A percentile compares a stretch with the other conserved stretches of the same genome.
Evolutionary conservation across 2,329 filamentous ascomycete species (phyloP).

Genomic region (Cadophora gregata): DNA sequence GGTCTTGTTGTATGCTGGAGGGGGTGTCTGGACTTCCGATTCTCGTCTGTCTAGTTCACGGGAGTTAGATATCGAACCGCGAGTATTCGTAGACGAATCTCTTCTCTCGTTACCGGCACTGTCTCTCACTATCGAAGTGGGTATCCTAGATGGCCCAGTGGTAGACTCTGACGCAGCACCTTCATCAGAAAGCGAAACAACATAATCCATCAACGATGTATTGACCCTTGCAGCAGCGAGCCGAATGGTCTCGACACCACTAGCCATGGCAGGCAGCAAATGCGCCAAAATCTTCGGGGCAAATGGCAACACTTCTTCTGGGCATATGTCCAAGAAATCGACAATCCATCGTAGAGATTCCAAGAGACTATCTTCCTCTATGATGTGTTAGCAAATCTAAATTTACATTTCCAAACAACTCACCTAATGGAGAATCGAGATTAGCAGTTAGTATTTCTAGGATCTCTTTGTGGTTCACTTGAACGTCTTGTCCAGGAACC

Average conservation of each 20-base stretch:
- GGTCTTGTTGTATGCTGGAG: constrained; percentile 43
- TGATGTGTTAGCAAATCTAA: constrained; percentile 28
- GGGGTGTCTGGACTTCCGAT: constrained; percentile 57
- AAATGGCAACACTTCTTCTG: constrained; percentile 93
- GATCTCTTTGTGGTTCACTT: constrained; percentile 91
- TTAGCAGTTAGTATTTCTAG: constrained; percentile 90
- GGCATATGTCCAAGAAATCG: constrained; percentile 94
- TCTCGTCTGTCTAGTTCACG: constrained; percentile 59
- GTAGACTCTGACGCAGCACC: constrained; percentile 51
- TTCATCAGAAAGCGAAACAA: constrained; percentile 84
- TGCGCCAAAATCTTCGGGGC: constrained; percentile 91
- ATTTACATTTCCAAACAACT: constrained; percentile 31
- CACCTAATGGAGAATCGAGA: constrained; percentile 81
- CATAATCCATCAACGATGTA: constrained; percentile 88
- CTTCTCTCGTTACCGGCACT: constrained; percentile 41
- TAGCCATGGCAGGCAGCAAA: constrained; percentile 92
- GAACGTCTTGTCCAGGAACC: constrained; percentile 96
- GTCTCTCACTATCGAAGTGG: constrained; percentile 48
- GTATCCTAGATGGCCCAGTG: constrained; percentile 48
- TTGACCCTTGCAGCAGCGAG: constrained; percentile 91
- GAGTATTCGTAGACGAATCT: constrained; percentile 42
- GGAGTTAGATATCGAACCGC: constrained; percentile 49
- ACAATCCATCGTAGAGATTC: constrained; percentile 96
- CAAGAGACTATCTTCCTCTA: constrained; percentile 89
- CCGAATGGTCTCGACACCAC: constrained; percentile 86